Conservation (phyloP, 2,329 filamentous ascomycete species). For the Alternaria postmessia region DNA sequence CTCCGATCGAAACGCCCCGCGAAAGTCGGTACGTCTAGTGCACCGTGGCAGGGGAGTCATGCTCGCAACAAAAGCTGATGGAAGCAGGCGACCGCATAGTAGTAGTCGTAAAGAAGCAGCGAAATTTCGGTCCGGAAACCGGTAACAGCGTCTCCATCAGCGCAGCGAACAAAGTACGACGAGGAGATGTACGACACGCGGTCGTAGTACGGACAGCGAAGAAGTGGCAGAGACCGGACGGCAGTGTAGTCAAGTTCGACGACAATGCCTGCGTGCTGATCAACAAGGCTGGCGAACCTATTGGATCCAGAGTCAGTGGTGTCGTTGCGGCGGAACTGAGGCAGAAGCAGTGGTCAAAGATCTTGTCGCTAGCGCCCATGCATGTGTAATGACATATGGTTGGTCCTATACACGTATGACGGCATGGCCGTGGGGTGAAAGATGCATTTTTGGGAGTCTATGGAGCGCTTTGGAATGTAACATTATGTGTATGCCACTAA, state of each 20-base stretch:
- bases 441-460: slow-evolving; percentile 18
- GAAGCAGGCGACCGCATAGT: slow-evolving; percentile 89
- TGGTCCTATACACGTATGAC: slow-evolving; percentile 72
- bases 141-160: slow-evolving; percentile 75
- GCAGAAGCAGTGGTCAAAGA: slow-evolving; percentile 97
- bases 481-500: slow-evolving; percentile 40
- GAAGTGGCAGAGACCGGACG: slow-evolving; percentile 85
- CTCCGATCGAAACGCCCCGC: slow-evolving; percentile 89
- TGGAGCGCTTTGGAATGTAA: slow-evolving; percentile 27
- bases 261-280: slow-evolving; percentile 98
- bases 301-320: slow-evolving; percentile 78
- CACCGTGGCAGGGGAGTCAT: neutral
- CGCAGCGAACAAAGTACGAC: slow-evolving; percentile 89
- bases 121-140: slow-evolving; percentile 75
- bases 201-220: slow-evolving; percentile 93
- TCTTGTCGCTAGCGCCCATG: slow-evolving; percentile 90
- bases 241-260: slow-evolving; percentile 90
- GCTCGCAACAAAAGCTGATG: slow-evolving; percentile 18
- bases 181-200: slow-evolving; percentile 95
- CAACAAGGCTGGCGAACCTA: slow-evolving; percentile 95
- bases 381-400: slow-evolving; percentile 61
- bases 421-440: neutral
- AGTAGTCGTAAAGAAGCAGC: slow-evolving; percentile 96
- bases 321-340: slow-evolving; percentile 90
- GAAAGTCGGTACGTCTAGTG: slow-evolving; percentile 74